These are phyloP conservation scores for Cladorrhinum sp. DNA, from an alignment of 2,329 filamentous ascomycete species.

Conservation along the genomic window DNA sequence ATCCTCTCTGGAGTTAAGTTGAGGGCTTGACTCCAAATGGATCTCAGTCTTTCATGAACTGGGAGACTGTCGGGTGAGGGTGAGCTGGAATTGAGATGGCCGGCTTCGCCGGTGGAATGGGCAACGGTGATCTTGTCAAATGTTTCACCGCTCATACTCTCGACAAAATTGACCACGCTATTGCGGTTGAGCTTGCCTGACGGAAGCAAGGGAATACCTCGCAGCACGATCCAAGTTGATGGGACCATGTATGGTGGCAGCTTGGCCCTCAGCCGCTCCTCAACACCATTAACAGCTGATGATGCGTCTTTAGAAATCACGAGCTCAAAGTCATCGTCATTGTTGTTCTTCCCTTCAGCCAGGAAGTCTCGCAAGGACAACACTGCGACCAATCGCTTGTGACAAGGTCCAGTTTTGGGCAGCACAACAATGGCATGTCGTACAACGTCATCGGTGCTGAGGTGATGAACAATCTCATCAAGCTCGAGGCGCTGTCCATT, in stretches of 20 bases:
- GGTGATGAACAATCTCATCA: slow-evolving; percentile 44
- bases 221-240: slow-evolving; percentile 29
- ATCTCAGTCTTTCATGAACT: slow-evolving; percentile 20
- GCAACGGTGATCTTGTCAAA: slow-evolving; percentile 35
- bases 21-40: slow-evolving; percentile 42
- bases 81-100: slow-evolving; percentile 22
- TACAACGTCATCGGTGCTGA: slow-evolving; percentile 35
- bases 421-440: slow-evolving; percentile 48
- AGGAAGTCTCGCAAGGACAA: slow-evolving; percentile 15
- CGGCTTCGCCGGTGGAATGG: slow-evolving; percentile 28
- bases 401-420: slow-evolving; percentile 24
- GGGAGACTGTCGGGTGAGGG: neutral
- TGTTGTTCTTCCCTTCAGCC: neutral
- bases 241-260: slow-evolving; percentile 38
- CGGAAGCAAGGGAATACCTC: slow-evolving; percentile 28
- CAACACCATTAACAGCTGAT: slow-evolving; percentile 2
- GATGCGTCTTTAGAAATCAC: slow-evolving; percentile 13
- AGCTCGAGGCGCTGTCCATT: slow-evolving; percentile 30
- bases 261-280: slow-evolving; percentile 32
- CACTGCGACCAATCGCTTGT: slow-evolving; percentile 23
- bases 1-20: slow-evolving; percentile 32
- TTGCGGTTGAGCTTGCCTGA: slow-evolving; percentile 34
- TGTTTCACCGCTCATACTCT: slow-evolving; percentile 35
- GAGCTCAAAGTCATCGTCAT: slow-evolving; percentile 5
- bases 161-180: slow-evolving; percentile 41